phyloP scores from a whole-genome alignment of 2,329 filamentous ascomycete genomes.

The Taxawa tesnikishii region DNA sequence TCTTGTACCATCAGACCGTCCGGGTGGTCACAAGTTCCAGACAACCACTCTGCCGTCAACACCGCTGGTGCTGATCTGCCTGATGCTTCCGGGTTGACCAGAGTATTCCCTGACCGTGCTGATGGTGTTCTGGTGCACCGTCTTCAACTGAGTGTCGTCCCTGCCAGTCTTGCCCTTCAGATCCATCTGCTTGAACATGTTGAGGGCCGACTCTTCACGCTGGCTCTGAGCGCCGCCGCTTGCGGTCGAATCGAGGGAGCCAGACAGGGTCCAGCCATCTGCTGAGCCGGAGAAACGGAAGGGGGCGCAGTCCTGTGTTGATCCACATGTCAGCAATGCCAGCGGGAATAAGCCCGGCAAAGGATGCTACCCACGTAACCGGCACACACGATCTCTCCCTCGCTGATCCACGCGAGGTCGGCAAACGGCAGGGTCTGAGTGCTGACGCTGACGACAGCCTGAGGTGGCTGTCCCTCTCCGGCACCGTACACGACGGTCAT shows the following conservation, averaged over 20 bases:
- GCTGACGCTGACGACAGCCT: slow-evolving; percentile 77
- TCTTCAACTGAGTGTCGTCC: slow-evolving; percentile 89
- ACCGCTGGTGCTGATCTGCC: slow-evolving; percentile 62
- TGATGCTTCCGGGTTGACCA: slow-evolving; percentile 43
- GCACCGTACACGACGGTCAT: slow-evolving; percentile 93
- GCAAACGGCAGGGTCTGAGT: slow-evolving; percentile 88
- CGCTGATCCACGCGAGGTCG: slow-evolving; percentile 82
- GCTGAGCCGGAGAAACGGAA: slow-evolving; percentile 76
- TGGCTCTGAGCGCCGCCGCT: slow-evolving; percentile 30
- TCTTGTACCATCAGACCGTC: too few species aligned
- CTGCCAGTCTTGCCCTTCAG: slow-evolving; percentile 74
- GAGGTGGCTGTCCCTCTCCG: slow-evolving; percentile 78
- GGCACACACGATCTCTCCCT: slow-evolving; percentile 88
- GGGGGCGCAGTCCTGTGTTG: slow-evolving; percentile 58
- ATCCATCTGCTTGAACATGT: slow-evolving; percentile 99
- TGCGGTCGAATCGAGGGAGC: slow-evolving; percentile 52
- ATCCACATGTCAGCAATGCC: too few species aligned
- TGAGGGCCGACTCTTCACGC: slow-evolving; percentile 83
- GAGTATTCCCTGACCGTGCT: slow-evolving; percentile 68
- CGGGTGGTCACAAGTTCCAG: slow-evolving; percentile 34
- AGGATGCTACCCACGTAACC: slow-evolving; percentile 53
- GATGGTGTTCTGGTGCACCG: slow-evolving; percentile 93
- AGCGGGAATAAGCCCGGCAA: too few species aligned
- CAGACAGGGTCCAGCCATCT: slow-evolving; percentile 71
- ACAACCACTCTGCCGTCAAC: slow-evolving; percentile 36